Percentiles rank a stretch among this genome's conserved stretches.
These are phyloP conservation scores for Termitomyces sp. DNA, from an alignment of 768 basidiomycete species.

Conservation along the genomic window DNA sequence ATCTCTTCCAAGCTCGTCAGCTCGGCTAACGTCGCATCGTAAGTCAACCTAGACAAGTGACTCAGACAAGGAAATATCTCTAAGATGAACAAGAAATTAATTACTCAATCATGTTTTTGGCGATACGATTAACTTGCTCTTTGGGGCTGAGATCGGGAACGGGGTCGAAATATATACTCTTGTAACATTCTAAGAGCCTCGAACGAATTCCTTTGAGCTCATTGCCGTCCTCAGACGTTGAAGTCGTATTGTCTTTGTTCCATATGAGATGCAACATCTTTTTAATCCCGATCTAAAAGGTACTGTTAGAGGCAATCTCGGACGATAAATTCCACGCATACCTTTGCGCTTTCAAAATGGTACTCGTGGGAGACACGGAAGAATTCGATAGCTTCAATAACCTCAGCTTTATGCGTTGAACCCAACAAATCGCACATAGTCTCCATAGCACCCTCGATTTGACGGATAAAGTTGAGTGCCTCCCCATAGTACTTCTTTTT, in stretches of 20 bases:
- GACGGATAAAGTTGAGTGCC: slow-evolving; percentile 74
- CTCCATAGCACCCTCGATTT: slow-evolving; percentile 58
- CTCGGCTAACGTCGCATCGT: slow-evolving; percentile 89
- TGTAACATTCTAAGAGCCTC: slow-evolving; percentile 85
- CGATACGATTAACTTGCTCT: slow-evolving; percentile 85
- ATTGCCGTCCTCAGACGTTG: slow-evolving; percentile 55
- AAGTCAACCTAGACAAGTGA: slow-evolving; percentile 62
- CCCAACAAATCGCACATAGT: slow-evolving; percentile 75
- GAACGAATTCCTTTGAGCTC: slow-evolving; percentile 88
- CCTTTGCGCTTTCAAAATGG: slow-evolving; percentile 73
- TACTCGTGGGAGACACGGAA: slow-evolving; percentile 82
- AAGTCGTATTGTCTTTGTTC: slow-evolving; percentile 85
- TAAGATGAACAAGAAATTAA: slow-evolving; percentile 16
- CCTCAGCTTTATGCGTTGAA: slow-evolving; percentile 80
- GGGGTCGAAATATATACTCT: slow-evolving; percentile 83
- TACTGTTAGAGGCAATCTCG: neutral
- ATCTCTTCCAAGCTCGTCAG: slow-evolving; percentile 95
- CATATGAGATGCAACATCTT: slow-evolving; percentile 97
- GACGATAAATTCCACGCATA: slow-evolving; percentile 19
- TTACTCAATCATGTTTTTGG: slow-evolving; percentile 97
- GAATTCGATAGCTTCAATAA: slow-evolving; percentile 84
- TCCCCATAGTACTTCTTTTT: slow-evolving; percentile 86
- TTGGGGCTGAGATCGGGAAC: slow-evolving; percentile 68
- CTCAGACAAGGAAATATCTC: neutral
- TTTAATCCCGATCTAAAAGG: slow-evolving; percentile 73